Percentiles rank a stretch among this genome's conserved stretches.
Conservation (phyloP, 441 rosid genomes). For the Arabidopsis lyrata region DNA sequence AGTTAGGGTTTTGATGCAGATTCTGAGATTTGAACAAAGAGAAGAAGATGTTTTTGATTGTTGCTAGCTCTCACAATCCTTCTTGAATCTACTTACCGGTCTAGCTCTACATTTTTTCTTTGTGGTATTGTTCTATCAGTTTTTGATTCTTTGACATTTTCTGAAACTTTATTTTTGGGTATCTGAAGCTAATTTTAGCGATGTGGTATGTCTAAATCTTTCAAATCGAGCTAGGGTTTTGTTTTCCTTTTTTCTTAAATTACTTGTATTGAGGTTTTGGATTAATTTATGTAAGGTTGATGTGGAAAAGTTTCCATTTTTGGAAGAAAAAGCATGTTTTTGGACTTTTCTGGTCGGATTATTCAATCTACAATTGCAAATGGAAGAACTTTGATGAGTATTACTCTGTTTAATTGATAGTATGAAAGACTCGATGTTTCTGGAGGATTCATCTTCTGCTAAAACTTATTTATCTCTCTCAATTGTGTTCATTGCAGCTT, state of each 20-base stretch:
- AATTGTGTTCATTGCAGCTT: constrained; percentile 28
- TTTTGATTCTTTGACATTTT: not conserved
- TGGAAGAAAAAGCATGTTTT: constrained; percentile 25
- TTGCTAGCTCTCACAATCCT: constrained; percentile 22
- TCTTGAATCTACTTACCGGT: not conserved
- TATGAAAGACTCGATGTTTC: constrained; percentile 21
- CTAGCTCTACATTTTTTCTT: constrained; percentile 10
- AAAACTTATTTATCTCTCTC: constrained; percentile 7
- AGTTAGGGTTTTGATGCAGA: constrained; percentile 43
- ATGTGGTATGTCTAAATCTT: constrained; percentile 23
- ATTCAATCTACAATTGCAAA: constrained; percentile 7
- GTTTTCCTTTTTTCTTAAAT: not conserved
- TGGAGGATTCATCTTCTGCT: constrained; percentile 41
- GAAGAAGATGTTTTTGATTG: constrained; percentile 28
- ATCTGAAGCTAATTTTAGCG: constrained; percentile 10
- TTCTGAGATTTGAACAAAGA: constrained; percentile 30
- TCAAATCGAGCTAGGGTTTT: constrained; percentile 27
- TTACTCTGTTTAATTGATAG: constrained; percentile 5
- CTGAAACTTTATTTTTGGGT: not conserved
- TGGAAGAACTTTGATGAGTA: constrained; percentile 19
- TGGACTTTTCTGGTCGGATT: constrained; percentile 36
- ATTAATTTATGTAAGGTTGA: constrained; percentile 28
- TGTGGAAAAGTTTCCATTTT: constrained; percentile 37
- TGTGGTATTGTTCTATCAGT: constrained; percentile 21
- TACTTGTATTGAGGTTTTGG: constrained; percentile 22